Percentiles rank a stretch among this genome's conserved stretches.
Evolutionary conservation across 2,329 filamentous ascomycete species (phyloP).

Genomic region (Colletotrichum camelliae): DNA sequence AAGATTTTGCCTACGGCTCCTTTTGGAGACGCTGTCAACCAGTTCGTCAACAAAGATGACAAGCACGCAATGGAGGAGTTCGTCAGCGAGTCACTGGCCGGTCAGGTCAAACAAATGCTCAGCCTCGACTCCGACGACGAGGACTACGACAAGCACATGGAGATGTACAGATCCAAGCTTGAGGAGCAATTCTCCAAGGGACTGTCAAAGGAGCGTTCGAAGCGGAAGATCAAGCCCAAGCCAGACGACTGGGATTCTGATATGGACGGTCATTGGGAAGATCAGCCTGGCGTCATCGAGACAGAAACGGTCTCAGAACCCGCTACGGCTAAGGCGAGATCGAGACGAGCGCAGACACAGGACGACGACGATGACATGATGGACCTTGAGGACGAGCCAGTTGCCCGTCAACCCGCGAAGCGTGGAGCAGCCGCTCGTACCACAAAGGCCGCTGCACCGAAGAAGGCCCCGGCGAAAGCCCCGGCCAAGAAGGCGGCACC

Average conservation of each 20-base stretch:
- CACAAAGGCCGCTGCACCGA: slow-evolving; percentile 37
- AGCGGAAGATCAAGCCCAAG: slow-evolving; percentile 71
- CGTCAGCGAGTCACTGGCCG: slow-evolving; percentile 72
- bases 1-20: slow-evolving; percentile 92
- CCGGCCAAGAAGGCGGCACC: slow-evolving; percentile 49
- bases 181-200: slow-evolving; percentile 76
- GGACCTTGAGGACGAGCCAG: slow-evolving; percentile 39
- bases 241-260: slow-evolving; percentile 90
- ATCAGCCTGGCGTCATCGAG: slow-evolving; percentile 72
- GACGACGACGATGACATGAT: slow-evolving; percentile 58
- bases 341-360: slow-evolving; percentile 24
- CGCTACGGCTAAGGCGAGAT: slow-evolving; percentile 26
- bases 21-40: slow-evolving; percentile 89
- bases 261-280: slow-evolving; percentile 83
- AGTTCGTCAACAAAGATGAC: slow-evolving; percentile 95
- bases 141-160: slow-evolving; percentile 76
- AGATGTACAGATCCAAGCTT: slow-evolving; percentile 70
- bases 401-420: slow-evolving; percentile 38
- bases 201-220: slow-evolving; percentile 53
- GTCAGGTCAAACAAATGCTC: slow-evolving; percentile 74
- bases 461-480: slow-evolving; percentile 44
- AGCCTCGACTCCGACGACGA: slow-evolving; percentile 70
- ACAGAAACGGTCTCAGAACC: slow-evolving; percentile 41
- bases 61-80: slow-evolving; percentile 89
- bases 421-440: slow-evolving; percentile 26